phyloP scores from a whole-genome alignment of 164 flowering plant genomes.

The Aristolochia contorta region DNA sequence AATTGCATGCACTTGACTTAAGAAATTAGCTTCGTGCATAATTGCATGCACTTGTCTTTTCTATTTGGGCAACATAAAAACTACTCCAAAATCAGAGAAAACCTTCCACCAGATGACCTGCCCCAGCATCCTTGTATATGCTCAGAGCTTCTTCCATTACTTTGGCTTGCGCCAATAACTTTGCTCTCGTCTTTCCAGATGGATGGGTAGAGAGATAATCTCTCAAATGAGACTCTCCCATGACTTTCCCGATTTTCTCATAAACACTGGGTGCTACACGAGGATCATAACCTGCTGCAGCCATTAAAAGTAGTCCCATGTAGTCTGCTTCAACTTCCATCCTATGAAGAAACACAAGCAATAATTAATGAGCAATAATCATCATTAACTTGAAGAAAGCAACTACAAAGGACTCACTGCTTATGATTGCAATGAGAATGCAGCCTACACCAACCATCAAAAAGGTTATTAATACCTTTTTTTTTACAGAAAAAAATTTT shows the following conservation, averaged over 20 bases:
- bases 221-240: slow-evolving; percentile 7
- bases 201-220: slow-evolving; percentile 96
- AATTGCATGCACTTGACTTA: no score
- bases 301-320: slow-evolving; percentile 73
- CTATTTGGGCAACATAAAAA: no score
- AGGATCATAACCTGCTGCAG: slow-evolving; percentile 94
- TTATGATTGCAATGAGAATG: no score
- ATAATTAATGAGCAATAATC: no score
- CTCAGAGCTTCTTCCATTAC: slow-evolving; percentile 93
- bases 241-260: slow-evolving; percentile 53
- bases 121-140: slow-evolving; percentile 45
- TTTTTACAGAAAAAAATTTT: no score
- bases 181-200: slow-evolving; percentile 81
- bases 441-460: no score
- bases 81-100: slow-evolving; percentile 36
- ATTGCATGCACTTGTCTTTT: no score
- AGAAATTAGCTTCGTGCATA: no score
- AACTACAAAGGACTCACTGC: no score
- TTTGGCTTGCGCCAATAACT: slow-evolving; percentile 58
- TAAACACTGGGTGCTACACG: slow-evolving; percentile 77
- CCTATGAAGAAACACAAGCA: slow-evolving; percentile 26
- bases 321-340: slow-evolving; percentile 99
- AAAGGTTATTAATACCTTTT: no score
- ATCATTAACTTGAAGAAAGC: no score
- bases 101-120: slow-evolving; percentile 66